Evolutionary conservation across 208 protist genomes (phyloP).

Genomic region (Crithidia mellificae): DNA sequence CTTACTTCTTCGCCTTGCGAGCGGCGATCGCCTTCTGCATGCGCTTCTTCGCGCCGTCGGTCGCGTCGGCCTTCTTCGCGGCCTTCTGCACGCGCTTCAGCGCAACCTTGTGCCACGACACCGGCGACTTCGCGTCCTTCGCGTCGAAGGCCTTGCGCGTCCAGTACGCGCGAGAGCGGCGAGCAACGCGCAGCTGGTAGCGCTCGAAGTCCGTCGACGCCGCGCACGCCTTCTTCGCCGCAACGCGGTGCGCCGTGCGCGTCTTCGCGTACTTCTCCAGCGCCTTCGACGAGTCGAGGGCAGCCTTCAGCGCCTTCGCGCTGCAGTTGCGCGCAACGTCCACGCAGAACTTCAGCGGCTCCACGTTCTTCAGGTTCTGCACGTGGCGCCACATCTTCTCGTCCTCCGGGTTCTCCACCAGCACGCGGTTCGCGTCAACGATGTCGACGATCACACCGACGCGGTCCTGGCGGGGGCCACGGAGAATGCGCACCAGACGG

Average conservation of each 20-base stretch:
- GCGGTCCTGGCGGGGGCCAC: conserved; percentile 64
- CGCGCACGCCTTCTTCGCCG: conserved; percentile 83
- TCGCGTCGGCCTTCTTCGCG: conserved; percentile 80
- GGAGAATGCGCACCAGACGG: conserved; percentile 67
- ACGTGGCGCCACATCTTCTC: conserved; percentile 91
- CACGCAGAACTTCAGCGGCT: conserved; percentile 81
- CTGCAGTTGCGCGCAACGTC: conserved; percentile 70
- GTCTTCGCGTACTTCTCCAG: conserved; percentile 89
- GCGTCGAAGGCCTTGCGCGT: conserved; percentile 90
- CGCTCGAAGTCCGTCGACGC: conserved; percentile 90
- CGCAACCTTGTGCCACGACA: conserved; percentile 89
- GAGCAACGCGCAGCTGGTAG: conserved; percentile 91
- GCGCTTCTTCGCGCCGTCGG: conserved; percentile 78
- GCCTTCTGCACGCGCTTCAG: conserved; percentile 89
- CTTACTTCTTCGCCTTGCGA: conserved; percentile 59
- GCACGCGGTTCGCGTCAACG: conserved; percentile 87
- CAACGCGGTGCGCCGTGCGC: conserved; percentile 71
- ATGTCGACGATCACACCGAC: conserved; percentile 85
- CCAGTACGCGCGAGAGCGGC: conserved; percentile 90
- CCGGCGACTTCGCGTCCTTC: conserved; percentile 85
- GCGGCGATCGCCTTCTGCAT: conserved; percentile 86
- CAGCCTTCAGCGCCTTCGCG: conserved; percentile 77
- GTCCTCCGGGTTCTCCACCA: conserved; percentile 89
- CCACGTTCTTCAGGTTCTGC: conserved; percentile 88
- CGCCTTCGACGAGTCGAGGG: conserved; percentile 67